Evolutionary conservation across 2,329 filamentous ascomycete genomes (phyloP).

Genomic region (Venturiaceae sp.): DNA sequence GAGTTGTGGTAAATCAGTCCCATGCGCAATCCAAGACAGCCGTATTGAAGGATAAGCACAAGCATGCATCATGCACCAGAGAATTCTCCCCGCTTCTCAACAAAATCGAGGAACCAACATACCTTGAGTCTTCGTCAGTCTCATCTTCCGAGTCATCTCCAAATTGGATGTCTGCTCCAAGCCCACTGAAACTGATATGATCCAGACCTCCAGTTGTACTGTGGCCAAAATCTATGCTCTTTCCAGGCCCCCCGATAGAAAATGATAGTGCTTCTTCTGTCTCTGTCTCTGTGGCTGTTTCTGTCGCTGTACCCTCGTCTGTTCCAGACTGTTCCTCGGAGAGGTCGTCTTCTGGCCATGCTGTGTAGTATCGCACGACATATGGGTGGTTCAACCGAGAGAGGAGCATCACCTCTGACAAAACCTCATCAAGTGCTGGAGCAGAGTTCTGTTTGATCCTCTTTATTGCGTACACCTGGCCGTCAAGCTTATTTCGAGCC

Average conservation of each 20-base stretch:
- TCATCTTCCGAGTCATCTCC: slow-evolving; percentile 46
- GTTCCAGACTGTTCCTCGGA: slow-evolving; percentile 9
- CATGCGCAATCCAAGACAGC: too few relatives aligned
- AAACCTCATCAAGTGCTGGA: slow-evolving; percentile 63
- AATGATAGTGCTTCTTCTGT: slow-evolving; percentile 1
- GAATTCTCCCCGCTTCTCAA: too few relatives aligned
- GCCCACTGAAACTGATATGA: slow-evolving; percentile 81
- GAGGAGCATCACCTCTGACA: slow-evolving; percentile 78
- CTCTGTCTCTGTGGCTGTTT: slow-evolving; percentile 1
- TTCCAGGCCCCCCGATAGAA: neutral
- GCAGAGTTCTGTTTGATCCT: slow-evolving; percentile 82
- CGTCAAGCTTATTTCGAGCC: slow-evolving; percentile 87
- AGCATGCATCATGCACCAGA: too few relatives aligned
- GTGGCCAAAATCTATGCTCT: slow-evolving; percentile 48
- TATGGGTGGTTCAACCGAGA: slow-evolving; percentile 89
- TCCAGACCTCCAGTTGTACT: slow-evolving; percentile 73
- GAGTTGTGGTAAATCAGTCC: too few relatives aligned
- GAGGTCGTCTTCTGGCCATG: slow-evolving; percentile 74
- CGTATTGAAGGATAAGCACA: too few relatives aligned
- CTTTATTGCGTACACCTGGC: slow-evolving; percentile 91
- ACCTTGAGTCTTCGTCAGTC: slow-evolving; percentile 15
- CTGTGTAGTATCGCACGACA: slow-evolving; percentile 84
- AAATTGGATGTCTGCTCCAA: slow-evolving; percentile 63
- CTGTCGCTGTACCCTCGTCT: slow-evolving; percentile 13
- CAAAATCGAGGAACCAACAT: neutral